Conservation (phyloP, 345 rosid species). For the Acer yangbiense region DNA sequence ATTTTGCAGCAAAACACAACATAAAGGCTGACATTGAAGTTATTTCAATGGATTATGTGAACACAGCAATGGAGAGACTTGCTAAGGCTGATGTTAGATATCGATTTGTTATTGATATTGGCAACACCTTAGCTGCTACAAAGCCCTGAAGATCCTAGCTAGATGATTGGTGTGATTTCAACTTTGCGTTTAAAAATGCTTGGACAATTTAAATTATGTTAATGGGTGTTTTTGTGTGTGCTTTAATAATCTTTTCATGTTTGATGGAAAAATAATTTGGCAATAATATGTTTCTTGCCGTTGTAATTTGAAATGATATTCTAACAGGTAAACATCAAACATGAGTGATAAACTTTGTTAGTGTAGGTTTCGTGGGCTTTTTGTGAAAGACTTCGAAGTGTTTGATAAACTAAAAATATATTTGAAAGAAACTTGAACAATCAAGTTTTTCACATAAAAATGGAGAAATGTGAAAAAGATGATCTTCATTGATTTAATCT, state of each 20-base stretch:
- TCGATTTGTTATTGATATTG: conserved; percentile 62
- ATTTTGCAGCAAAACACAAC: conserved; percentile 53
- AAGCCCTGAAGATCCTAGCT: not conserved
- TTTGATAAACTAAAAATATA: no score
- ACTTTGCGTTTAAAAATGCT: not conserved
- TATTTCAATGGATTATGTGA: conserved; percentile 56
- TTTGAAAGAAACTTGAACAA: not conserved
- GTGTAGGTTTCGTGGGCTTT: no score
- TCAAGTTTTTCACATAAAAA: not conserved
- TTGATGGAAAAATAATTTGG: not conserved
- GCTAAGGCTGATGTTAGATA: conserved; percentile 52
- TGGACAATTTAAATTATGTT: not conserved
- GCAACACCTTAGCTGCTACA: conserved; percentile 26
- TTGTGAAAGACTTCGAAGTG: no score
- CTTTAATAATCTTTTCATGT: not conserved
- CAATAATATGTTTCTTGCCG: not conserved
- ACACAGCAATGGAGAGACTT: conserved; percentile 54
- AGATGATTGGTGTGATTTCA: not conserved
- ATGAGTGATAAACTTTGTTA: no score
- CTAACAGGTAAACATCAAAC: no score
- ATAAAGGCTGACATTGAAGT: conserved; percentile 58
- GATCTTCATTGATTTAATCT: no score
- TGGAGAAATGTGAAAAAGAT: no score
- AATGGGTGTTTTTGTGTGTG: not conserved
- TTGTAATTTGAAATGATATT: no score